Percentiles rank a stretch among this genome's conserved stretches.
phyloP scores from a whole-genome alignment of 2,329 filamentous ascomycete species.

The Graphilbum fragrans region DNA sequence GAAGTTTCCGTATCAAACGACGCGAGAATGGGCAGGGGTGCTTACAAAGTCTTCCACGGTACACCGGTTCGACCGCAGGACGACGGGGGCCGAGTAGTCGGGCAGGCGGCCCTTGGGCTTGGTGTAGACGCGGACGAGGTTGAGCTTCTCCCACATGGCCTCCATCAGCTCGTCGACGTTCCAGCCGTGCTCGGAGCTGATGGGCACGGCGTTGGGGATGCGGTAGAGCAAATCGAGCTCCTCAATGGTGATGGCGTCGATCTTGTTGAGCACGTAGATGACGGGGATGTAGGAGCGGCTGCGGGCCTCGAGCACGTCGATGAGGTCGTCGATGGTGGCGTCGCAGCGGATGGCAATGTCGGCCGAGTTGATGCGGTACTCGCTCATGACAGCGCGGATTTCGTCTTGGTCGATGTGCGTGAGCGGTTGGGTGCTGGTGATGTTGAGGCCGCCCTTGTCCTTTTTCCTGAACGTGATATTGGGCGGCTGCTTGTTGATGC shows the following conservation, averaged over 20 bases:
- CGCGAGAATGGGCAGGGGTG: not conserved
- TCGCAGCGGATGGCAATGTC: slow-evolving; percentile 98
- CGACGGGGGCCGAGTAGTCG: slow-evolving; percentile 85
- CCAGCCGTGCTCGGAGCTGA: slow-evolving; percentile 96
- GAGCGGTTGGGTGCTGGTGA: slow-evolving; percentile 87
- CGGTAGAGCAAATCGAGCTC: slow-evolving; percentile 92
- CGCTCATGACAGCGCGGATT: slow-evolving; percentile 94
- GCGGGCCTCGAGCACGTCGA: slow-evolving; percentile 90
- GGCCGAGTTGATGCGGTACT: slow-evolving; percentile 92
- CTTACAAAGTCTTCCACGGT: slow-evolving; percentile 96
- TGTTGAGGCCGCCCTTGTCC: slow-evolving; percentile 93
- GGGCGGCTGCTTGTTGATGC: slow-evolving; percentile 92
- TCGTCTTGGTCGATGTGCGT: slow-evolving; percentile 91
- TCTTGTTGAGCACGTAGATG: slow-evolving; percentile 98
- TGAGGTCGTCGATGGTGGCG: slow-evolving; percentile 92
- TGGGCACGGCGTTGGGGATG: slow-evolving; percentile 92
- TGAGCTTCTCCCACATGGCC: slow-evolving; percentile 94
- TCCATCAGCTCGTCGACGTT: slow-evolving; percentile 96
- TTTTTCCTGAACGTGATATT: slow-evolving; percentile 99
- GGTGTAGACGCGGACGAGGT: slow-evolving; percentile 85
- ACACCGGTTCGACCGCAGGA: slow-evolving; percentile 68
- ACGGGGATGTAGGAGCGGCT: slow-evolving; percentile 96
- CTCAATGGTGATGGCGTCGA: slow-evolving; percentile 95
- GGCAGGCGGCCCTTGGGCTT: slow-evolving; percentile 94
- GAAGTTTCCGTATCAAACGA: not conserved